Evolutionary conservation across 352 stramenopile genomes (phyloP).

Genomic region (Phytophthora fragariae): DNA sequence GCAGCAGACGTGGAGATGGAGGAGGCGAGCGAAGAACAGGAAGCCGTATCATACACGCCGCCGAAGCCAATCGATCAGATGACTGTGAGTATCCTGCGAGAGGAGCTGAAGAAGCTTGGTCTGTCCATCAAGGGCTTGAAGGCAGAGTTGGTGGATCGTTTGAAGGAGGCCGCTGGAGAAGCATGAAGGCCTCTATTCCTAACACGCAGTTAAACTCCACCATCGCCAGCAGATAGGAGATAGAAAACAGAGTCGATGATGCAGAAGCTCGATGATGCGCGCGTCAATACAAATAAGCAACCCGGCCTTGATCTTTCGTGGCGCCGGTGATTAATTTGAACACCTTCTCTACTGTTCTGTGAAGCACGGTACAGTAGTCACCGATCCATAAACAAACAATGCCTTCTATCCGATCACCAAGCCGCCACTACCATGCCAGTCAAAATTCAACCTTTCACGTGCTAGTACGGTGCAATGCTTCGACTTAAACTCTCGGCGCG

Average conservation of each 20-base stretch:
- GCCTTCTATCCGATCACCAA: conserved; percentile 20
- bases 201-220: conserved; percentile 21
- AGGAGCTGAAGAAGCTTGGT: conserved; percentile 79
- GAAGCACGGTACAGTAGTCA: no score
- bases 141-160: conserved; percentile 79
- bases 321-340: conserved; percentile 23
- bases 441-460: conserved; percentile 1
- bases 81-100: conserved; percentile 72
- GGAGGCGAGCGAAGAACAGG: conserved; percentile 37
- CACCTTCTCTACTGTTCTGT: neutral
- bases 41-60: conserved; percentile 58
- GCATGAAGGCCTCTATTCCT: conserved; percentile 29
- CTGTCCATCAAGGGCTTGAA: conserved; percentile 87
- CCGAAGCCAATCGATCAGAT: conserved; percentile 82
- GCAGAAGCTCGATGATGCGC: conserved; percentile 21
- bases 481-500: conserved; percentile 77
- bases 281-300: conserved; percentile 42
- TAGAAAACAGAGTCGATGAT: conserved; percentile 34
- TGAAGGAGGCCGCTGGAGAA: conserved; percentile 73
- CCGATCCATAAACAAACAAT: conserved; percentile 9
- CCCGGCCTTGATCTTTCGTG: conserved; percentile 28
- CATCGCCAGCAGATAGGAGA: conserved; percentile 38
- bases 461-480: conserved; percentile 75
- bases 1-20: conserved; percentile 70
- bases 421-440: neutral